phyloP scores from a whole-genome alignment of 768 basidiomycete genomes.

The Nidularia pulvinata region DNA sequence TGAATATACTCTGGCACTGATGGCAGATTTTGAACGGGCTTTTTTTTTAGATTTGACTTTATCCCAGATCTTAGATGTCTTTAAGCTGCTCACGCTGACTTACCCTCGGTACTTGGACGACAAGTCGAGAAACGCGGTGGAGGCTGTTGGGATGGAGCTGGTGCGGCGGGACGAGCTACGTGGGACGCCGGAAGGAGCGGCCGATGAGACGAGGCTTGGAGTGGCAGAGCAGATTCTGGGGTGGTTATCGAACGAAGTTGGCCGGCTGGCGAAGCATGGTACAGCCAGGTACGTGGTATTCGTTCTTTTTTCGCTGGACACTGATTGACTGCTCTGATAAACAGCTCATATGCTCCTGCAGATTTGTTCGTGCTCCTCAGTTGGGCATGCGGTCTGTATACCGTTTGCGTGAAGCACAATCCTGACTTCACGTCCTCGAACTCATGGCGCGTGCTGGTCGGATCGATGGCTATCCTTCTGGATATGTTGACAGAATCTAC shows the following conservation, averaged over 20 bases:
- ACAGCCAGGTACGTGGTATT: constrained; percentile 49
- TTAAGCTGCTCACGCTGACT: constrained; percentile 71
- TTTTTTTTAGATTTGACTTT: constrained; percentile 50
- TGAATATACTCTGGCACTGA: neutral
- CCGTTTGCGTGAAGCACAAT: constrained; percentile 42
- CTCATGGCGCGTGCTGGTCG: constrained; percentile 51
- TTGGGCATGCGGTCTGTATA: constrained; percentile 70
- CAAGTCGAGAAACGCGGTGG: constrained; percentile 70
- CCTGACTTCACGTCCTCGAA: constrained; percentile 43
- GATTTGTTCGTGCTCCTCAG: constrained; percentile 69
- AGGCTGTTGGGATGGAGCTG: constrained; percentile 62
- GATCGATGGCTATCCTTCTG: constrained; percentile 58
- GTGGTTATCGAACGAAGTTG: constrained; percentile 74
- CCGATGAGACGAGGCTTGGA: constrained; percentile 48
- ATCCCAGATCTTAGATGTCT: constrained; percentile 66
- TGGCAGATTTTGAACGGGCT: neutral
- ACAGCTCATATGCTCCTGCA: constrained; percentile 57
- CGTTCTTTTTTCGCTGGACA: constrained; percentile 1
- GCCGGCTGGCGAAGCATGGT: constrained; percentile 50
- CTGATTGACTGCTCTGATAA: too few species aligned
- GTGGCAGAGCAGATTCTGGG: constrained; percentile 71
- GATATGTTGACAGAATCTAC: constrained; percentile 57
- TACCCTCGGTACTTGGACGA: constrained; percentile 81
- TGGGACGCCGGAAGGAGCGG: constrained; percentile 33
- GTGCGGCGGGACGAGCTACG: constrained; percentile 62